Evolutionary conservation across 306 rosid genomes (phyloP).

Genomic region (Canavalia gladiata): DNA sequence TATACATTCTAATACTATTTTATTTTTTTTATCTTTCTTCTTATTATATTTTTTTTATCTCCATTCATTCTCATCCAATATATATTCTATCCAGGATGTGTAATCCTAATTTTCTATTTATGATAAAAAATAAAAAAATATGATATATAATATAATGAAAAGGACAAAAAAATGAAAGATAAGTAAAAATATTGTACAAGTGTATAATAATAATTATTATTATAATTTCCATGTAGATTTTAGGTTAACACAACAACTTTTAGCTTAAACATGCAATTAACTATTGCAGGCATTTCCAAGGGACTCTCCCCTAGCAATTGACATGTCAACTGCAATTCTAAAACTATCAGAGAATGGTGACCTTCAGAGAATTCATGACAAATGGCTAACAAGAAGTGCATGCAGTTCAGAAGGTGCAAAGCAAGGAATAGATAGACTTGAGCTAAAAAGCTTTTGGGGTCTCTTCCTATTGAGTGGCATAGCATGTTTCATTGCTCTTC

Average conservation of each 20-base stretch:
- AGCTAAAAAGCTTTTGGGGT: constrained; percentile 76
- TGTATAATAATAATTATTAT: too few relatives aligned
- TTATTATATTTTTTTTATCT: too few relatives aligned
- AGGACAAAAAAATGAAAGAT: too few relatives aligned
- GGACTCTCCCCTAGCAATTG: constrained; percentile 82
- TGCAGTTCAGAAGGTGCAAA: constrained; percentile 72
- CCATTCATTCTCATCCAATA: too few relatives aligned
- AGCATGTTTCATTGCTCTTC: constrained; percentile 74
- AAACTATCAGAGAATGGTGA: constrained; percentile 79
- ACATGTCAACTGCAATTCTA: constrained; percentile 74
- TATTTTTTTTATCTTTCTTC: too few relatives aligned
- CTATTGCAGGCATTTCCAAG: constrained; percentile 69
- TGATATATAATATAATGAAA: too few relatives aligned
- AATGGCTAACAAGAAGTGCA: constrained; percentile 74
- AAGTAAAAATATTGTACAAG: too few relatives aligned
- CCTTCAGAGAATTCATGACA: constrained; percentile 81
- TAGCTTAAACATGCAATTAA: not conserved
- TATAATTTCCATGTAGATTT: too few relatives aligned
- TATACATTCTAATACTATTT: too few relatives aligned
- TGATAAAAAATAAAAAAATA: too few relatives aligned
- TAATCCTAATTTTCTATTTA: too few relatives aligned
- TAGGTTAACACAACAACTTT: not conserved
- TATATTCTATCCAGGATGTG: too few relatives aligned
- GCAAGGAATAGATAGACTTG: constrained; percentile 67
- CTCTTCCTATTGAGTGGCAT: constrained; percentile 67